Base-by-base conservation (phyloP, 2,329 filamentous ascomycete genomes). In the Monosporascus ibericus region DNA sequence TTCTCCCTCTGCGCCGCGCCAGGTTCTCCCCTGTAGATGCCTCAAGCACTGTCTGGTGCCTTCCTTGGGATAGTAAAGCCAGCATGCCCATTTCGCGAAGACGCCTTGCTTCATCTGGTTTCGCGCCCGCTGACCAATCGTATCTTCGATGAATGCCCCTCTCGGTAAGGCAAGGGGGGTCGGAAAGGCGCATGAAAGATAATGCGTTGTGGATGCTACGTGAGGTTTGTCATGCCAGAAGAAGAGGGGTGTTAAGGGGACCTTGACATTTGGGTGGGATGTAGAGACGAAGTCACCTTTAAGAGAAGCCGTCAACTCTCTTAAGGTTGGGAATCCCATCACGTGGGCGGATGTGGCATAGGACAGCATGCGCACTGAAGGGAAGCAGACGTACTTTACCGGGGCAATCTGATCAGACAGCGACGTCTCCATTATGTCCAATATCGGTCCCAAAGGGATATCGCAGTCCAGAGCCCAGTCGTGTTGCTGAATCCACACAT, bases 221-320 rank as follows among this genome's bases (percentile, higher is more conserved):
- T 82, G 79, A 0, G 79, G 78, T 57, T 82, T 82, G 54, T 82
- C 79, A 51, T 81, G 78, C 79, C 79, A 82, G 59, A 81, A 80
- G 65, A 80, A 82, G 50, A 82, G 69, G 0, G 79, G 79, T 1
- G 79, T 81, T 40, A 82, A 61, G 0, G 76, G 75, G 1, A 81
- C 47, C 5, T 47, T 49, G 27, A 47, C 42, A 9, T 57, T 55
- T 3, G 52, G 52, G 15, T 42, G 34, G 0, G 59, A 55, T 2
- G 46, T 25, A n/a, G 48, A 25, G 17, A 54, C 47, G 52, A 77
- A 80, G 17, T 71, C 65, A 1, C 68, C 63, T 52, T 73, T 77
- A 20, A 78, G 68, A 18, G 64, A 58, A 0, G 65, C 53, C 0
- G 78, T 79, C 36, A 77, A 56, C 0, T 63, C 56, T 7, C 72